Evolutionary conservation across 352 stramenopile genomes (phyloP), one percentile per base, ranked within the genome.

Genomic region (Elongisporangium undulatum): DNA sequence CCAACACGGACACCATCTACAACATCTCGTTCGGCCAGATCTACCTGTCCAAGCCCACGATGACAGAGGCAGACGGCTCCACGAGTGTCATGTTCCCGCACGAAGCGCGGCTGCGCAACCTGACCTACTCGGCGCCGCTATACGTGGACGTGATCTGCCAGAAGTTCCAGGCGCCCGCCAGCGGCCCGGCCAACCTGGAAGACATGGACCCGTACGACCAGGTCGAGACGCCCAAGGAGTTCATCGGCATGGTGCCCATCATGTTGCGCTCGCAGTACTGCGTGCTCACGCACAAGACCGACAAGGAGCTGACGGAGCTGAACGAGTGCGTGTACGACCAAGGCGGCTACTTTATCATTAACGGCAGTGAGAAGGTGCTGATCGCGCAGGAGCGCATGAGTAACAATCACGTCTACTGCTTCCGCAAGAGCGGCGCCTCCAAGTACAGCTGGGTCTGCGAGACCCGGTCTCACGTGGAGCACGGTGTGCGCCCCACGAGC

Each of bases 341-440:
- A 77, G 98, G 98, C 38, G 98, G 98, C 20, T 99, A 99, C 79
- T 99, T 99, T 79, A 96, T 99, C 51, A 98, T 99, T 67, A 98
- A 98, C 72, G 96, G 96, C 52, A 96, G 86, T 49, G 95, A 98
- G 64, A 98, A 98, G 74, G 98, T 99, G 58, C 92, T 99, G 50
- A 98, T 99, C 68, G 97, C 97, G 0, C 97, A 99, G 70, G 98
- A 99, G 69, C 90, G 98, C 39, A 98, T 99, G 87, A 98, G 89
- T 55, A 99, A 99, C 77, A 99, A 99, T 89, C 96, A 99, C 78
- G 97, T 99, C 16, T 99, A 99, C 79, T 98, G 97, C 39, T 99
- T 99, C 77, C 82, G 96, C 61, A 99, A 99, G 88, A 98, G 97
- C 61, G 92, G 96, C 54, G 94, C 96, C 17, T 97, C 85, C 72